Evolutionary conservation across 805 yeast species (phyloP).

Genomic region (Kodamaea sagamina): DNA sequence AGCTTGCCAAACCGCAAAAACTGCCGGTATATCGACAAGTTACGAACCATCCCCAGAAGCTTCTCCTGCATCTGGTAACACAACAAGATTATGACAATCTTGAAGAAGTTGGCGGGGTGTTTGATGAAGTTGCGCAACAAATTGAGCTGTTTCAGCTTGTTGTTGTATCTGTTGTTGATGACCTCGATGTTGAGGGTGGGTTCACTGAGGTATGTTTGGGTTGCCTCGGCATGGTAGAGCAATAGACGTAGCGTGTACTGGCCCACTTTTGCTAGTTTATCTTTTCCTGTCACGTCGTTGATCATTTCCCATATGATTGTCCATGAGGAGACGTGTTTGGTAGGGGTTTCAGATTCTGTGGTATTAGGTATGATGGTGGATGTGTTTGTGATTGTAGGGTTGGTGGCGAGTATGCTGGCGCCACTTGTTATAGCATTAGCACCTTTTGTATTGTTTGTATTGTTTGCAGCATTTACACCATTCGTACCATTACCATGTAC

Average conservation of each 20-base stretch:
- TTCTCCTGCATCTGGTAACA: conserved; percentile 43
- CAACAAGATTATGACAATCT: conserved; percentile 35
- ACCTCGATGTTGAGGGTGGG: conserved; percentile 32
- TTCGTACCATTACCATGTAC: not conserved
- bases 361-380: conserved; percentile 2
- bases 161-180: conserved; percentile 35
- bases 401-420: not conserved
- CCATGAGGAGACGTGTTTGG: conserved; percentile 27
- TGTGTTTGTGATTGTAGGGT: conserved; percentile 1
- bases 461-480: not conserved
- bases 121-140: conserved; percentile 36
- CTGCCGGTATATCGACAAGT: conserved; percentile 61
- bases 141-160: conserved; percentile 33
- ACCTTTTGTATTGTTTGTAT: not conserved
- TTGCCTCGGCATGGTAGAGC: conserved; percentile 46
- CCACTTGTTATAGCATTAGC: not conserved
- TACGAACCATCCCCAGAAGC: conserved; percentile 46
- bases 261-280: conserved; percentile 64
- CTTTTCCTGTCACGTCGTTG: conserved; percentile 65
- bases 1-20: conserved; percentile 69
- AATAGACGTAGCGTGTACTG: conserved; percentile 60
- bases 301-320: conserved; percentile 56
- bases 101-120: conserved; percentile 40
- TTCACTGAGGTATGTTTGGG: conserved; percentile 38
- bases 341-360: too few species aligned